Percentiles rank a stretch among this genome's conserved stretches.
phyloP scores from a whole-genome alignment of 257 asterid genomes.

The Linderniella brevidens region DNA sequence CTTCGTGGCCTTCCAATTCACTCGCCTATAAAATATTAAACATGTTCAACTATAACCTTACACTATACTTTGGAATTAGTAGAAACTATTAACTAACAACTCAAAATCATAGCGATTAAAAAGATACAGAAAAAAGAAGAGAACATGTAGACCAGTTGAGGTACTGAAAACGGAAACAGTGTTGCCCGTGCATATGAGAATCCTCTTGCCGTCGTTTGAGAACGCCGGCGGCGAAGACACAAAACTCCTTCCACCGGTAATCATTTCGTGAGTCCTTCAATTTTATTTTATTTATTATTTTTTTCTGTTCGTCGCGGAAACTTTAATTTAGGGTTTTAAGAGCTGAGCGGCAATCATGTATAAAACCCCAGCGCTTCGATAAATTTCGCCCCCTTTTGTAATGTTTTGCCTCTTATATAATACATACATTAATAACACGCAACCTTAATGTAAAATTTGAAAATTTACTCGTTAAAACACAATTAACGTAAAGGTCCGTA shows the following conservation, averaged over 20 bases:
- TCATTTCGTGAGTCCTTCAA: slow-evolving; percentile 24
- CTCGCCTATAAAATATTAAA: slow-evolving; percentile 25
- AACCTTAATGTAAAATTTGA: no score
- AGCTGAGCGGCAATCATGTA: not conserved
- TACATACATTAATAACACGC: no score
- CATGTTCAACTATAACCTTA: not conserved
- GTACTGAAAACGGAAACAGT: slow-evolving; percentile 82
- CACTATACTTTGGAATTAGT: not conserved
- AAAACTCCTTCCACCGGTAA: slow-evolving; percentile 67
- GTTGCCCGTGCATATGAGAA: slow-evolving; percentile 78
- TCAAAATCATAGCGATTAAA: no score
- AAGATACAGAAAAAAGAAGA: not conserved
- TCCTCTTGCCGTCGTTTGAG: slow-evolving; percentile 64
- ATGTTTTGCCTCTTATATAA: no score
- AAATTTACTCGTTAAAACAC: no score
- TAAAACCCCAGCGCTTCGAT: not conserved
- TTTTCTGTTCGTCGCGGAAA: not conserved
- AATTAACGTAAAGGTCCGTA: no score
- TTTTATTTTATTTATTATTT: no score
- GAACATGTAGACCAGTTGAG: slow-evolving; percentile 76
- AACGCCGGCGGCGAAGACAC: slow-evolving; percentile 81
- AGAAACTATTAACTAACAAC: no score
- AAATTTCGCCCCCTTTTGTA: no score
- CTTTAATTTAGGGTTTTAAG: not conserved
- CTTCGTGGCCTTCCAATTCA: slow-evolving; percentile 78